A percentile compares a stretch with the other conserved stretches of the same genome.
Evolutionary conservation across 139 green algal genomes (phyloP).

Genomic region (Coelastrella sp.): DNA sequence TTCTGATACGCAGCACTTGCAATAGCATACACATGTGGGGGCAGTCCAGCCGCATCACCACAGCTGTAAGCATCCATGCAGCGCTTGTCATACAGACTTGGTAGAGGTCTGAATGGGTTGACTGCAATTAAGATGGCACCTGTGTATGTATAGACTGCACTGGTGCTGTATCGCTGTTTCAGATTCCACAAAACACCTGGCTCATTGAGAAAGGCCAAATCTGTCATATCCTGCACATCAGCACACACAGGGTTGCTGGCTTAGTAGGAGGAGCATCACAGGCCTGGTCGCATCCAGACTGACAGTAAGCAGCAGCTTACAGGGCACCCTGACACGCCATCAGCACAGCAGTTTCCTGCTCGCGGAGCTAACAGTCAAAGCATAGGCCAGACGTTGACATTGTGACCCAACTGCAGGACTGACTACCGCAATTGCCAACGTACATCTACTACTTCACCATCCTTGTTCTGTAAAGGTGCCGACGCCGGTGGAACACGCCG

Average conservation of each 20-base stretch:
- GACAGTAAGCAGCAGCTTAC: too few relatives aligned
- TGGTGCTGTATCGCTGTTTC: constrained; percentile 78
- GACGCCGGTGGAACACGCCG: constrained; percentile 50
- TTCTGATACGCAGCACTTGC: constrained; percentile 85
- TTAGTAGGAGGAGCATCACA: too few relatives aligned
- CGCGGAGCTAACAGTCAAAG: too few relatives aligned
- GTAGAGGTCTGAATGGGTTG: constrained; percentile 87
- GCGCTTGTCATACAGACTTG: constrained; percentile 85
- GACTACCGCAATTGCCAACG: too few relatives aligned
- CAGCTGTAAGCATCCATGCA: constrained; percentile 93
- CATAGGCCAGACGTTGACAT: too few relatives aligned
- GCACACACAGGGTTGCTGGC: too few relatives aligned
- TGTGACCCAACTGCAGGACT: too few relatives aligned
- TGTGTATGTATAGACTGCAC: constrained; percentile 96
- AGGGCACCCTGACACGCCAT: too few relatives aligned
- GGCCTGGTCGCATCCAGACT: too few relatives aligned
- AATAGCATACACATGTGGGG: constrained; percentile 94
- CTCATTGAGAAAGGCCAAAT: constrained; percentile 97
- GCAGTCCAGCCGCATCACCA: constrained; percentile 64
- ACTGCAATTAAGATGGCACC: constrained; percentile 95
- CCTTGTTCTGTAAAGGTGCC: constrained; percentile 88
- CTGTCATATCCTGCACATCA: constrained; percentile 99
- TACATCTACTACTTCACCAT: constrained; percentile 81
- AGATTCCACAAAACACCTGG: constrained; percentile 94
- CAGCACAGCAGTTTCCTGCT: too few relatives aligned